Evolutionary conservation across 192 early-diverging fungal genomes (phyloP), one percentile per base, ranked within the genome.

Genomic region (Mortierella hygrophila): DNA sequence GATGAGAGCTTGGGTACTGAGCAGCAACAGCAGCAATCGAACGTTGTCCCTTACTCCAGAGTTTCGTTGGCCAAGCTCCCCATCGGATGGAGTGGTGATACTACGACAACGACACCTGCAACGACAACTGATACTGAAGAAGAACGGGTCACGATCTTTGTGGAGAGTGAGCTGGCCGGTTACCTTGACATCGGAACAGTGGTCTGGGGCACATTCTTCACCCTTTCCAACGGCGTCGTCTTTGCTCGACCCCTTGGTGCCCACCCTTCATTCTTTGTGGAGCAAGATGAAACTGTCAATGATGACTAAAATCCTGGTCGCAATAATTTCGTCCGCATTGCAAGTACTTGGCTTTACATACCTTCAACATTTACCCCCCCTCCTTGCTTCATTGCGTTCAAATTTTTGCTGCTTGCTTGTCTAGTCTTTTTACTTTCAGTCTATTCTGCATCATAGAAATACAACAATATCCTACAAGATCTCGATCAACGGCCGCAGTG

Each of bases 181-280:
- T 49, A 77, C 7, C 35, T 85, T 29, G 16, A 68, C 11, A 13
- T 29, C 9, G 78, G 70, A 29, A 77, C 49, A 8, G 57, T 85
- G 9, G 20, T 85, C 5, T 69, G 74, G 49, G 83, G 83, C 1
- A 77, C 73, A 69, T 85, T 85, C 47, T 85, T 68, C 29, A 75
- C 55, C 0, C 83, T 85, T 10, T 76, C 78, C 16, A 85, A 75
- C 41, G 74, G 75, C 4, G 11, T 77, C 4, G 29, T 76, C 4
- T 85, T 85, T 80, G 78, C 83, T 29, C 37, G 75, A 38, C 83
- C 83, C 26, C 47, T 85, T 20, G 40, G 68, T 0, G 78, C 83
- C 0, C 54, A 72, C n/a, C 78, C 83, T 8, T 73, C 83, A n/a
- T 85, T 73, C 47, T 72, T 70, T 52, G 44, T 76, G 7, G 69